These are phyloP conservation scores for Thozetella sp. DNA, from an alignment of 495 filamentous ascomycete genomes.

Conservation along the genomic window DNA sequence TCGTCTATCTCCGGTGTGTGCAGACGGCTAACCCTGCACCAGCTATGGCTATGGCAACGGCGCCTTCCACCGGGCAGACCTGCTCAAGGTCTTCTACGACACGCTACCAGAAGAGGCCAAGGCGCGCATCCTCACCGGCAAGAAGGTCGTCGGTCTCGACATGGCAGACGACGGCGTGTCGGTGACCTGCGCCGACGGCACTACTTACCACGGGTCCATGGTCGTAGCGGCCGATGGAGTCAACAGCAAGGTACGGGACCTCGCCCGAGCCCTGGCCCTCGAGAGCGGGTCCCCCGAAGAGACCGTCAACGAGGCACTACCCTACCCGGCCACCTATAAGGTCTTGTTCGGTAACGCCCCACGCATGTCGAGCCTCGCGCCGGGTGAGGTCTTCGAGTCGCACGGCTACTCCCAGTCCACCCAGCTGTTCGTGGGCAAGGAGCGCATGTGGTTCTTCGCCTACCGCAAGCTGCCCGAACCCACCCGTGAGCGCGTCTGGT, in stretches of 20 bases:
- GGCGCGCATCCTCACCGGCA: slow-evolving; percentile 24
- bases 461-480: slow-evolving; percentile 37
- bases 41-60: slow-evolving; percentile 18
- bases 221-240: slow-evolving; percentile 58
- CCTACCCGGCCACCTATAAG: slow-evolving; percentile 26
- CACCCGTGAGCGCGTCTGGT: slow-evolving; percentile 36
- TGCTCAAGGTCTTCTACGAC: slow-evolving; percentile 35
- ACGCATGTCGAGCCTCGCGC: slow-evolving; percentile 6
- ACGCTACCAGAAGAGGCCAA: slow-evolving; percentile 30
- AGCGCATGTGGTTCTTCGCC: slow-evolving; percentile 35
- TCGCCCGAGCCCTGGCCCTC: slow-evolving; percentile 34
- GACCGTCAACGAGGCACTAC: slow-evolving; percentile 18
- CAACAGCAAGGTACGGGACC: slow-evolving; percentile 42
- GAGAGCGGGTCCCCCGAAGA: slow-evolving; percentile 15
- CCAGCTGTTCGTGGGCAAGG: slow-evolving; percentile 18
- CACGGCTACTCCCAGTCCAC: slow-evolving; percentile 16
- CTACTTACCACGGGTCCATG: slow-evolving; percentile 39
- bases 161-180: slow-evolving; percentile 21
- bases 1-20: background rate
- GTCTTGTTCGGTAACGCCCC: slow-evolving; percentile 25
- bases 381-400: slow-evolving; percentile 14
- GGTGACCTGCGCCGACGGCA: slow-evolving; percentile 41
- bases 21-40: slow-evolving; percentile 7
- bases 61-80: slow-evolving; percentile 29
- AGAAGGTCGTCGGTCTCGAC: slow-evolving; percentile 27